Evolutionary conservation across 106 monocot species (phyloP), one percentile per base, ranked within the genome.

Genomic region (Triglochin maritima): DNA sequence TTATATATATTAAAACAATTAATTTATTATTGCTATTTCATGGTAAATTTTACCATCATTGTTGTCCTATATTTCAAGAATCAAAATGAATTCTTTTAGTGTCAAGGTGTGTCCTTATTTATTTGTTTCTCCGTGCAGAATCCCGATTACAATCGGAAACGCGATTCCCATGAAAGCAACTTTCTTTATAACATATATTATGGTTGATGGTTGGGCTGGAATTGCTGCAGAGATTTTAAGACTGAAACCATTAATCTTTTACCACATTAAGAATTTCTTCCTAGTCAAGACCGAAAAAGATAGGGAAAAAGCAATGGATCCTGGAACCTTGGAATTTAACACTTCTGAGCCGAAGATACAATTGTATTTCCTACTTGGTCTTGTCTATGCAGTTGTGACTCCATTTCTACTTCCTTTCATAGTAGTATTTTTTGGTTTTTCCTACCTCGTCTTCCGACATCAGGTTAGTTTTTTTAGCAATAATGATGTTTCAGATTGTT

Each of bases 161-260:
- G 69, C 89, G 10, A 85, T 89, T 71, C 89, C 89, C 62, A 75
- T 82, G 81, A 89, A 85, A 80, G 89, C 85, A 56, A 83, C 89
- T 67, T 89, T 89, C 68, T 89, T 89, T 56, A 89, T 89, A 67
- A 85, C 89, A 14, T 89, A 69, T 68, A 79, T 89, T 53, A 89
- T 89, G 89, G 81, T 83, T 79, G 89, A 89, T 77, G 89, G 89
- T 6, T 89, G 89, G 89, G 78, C 89, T 74, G 85, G 89, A 66
- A 52, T 85, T 72, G 85, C 89, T 15, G 81, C 78, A 42, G 89
- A 89, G 44, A 85, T 89, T 76, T 57, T 85, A 48, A 75, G 89
- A 60, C 69, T 89, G 71, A 81, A 83, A 56, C 85, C 89, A 60
- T 62, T 89, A 57, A 75, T 85, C 53, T 66, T 89, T 3, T 89